Conservation (phyloP, 202 grass and related monocot genomes). For the Bolboschoenoplectus hybrid region DNA sequence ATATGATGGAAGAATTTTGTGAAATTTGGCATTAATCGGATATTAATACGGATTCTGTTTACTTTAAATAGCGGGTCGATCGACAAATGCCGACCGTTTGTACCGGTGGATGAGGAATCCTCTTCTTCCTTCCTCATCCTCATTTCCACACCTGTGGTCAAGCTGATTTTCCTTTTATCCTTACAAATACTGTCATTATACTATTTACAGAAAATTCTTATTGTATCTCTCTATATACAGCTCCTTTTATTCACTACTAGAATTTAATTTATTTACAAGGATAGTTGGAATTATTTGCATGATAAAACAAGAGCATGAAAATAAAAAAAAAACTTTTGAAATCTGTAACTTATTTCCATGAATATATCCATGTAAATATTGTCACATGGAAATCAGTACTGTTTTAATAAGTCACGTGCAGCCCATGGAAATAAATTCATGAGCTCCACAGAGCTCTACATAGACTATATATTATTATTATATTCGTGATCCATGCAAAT, state of each 20-base stretch:
- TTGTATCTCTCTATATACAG: background rate
- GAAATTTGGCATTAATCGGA: background rate
- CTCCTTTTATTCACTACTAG: background rate
- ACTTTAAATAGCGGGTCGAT: slow-evolving; percentile 1
- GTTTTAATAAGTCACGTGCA: no score
- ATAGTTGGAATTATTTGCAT: no score
- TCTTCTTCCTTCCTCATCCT: background rate
- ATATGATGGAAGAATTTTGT: background rate
- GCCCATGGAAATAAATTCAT: no score
- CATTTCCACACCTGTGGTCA: background rate
- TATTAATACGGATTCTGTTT: background rate
- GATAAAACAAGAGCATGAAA: no score
- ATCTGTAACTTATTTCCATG: no score
- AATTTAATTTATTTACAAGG: no score
- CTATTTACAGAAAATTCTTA: background rate
- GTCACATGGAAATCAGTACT: no score
- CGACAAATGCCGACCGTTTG: background rate
- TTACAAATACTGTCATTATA: background rate
- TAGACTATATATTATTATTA: no score
- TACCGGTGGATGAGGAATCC: background rate
- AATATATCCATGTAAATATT: no score
- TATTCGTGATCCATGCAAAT: no score
- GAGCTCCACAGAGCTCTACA: no score
- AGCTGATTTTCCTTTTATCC: background rate
- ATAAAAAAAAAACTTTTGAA: no score